Conservation (phyloP, 495 filamentous ascomycete species). For the Venustampulla echinocandica region DNA sequence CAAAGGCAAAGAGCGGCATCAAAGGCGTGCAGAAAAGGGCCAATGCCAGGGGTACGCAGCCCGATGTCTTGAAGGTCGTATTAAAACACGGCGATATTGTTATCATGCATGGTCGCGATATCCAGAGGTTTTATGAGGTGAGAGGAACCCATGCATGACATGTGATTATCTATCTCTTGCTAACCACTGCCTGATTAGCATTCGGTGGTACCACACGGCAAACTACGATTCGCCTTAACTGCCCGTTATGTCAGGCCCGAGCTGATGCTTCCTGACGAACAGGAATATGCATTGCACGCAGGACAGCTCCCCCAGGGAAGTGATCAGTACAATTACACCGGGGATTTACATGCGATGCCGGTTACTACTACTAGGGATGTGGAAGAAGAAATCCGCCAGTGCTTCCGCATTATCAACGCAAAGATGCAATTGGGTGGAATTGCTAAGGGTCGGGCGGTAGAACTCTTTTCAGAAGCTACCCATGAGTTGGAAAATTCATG, state of each 20-base stretch:
- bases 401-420: too few relatives aligned
- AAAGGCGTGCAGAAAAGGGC: slow-evolving; percentile 8
- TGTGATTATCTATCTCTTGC: background rate
- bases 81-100: slow-evolving; percentile 74
- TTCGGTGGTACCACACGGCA: slow-evolving; percentile 44
- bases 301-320: slow-evolving; percentile 29
- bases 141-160: slow-evolving; percentile 17
- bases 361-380: background rate
- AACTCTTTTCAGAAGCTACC: too few relatives aligned
- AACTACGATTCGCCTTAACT: slow-evolving; percentile 59
- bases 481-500: too few relatives aligned
- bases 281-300: slow-evolving; percentile 20
- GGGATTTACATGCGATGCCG: slow-evolving; percentile 2
- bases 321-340: slow-evolving; percentile 18
- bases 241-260: slow-evolving; percentile 42
- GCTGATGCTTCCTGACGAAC: slow-evolving; percentile 29
- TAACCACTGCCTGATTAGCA: slow-evolving; percentile 42
- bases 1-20: slow-evolving; percentile 51
- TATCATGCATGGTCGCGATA: slow-evolving; percentile 65
- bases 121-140: slow-evolving; percentile 72
- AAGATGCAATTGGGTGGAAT: too few relatives aligned
- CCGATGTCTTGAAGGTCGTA: slow-evolving; percentile 26
- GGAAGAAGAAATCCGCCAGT: background rate
- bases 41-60: slow-evolving; percentile 20
- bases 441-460: too few relatives aligned